Evolutionary conservation across 805 yeast species (phyloP).

Genomic region (Candida gorgasii): DNA sequence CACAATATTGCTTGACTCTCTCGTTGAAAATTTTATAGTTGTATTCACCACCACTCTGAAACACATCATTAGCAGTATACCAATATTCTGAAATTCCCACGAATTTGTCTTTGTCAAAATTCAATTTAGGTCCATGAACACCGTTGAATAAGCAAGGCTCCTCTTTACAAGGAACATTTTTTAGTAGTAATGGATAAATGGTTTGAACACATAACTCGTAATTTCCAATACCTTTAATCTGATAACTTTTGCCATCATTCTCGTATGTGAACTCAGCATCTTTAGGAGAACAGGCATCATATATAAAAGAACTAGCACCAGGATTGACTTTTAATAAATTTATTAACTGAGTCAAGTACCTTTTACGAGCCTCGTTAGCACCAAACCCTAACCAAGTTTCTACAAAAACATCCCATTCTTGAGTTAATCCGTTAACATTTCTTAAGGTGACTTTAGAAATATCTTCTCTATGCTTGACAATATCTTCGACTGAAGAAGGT

Average conservation of each 20-base stretch:
- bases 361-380: constrained; percentile 85
- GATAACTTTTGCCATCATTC: constrained; percentile 48
- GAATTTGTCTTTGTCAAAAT: constrained; percentile 76
- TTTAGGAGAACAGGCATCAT: constrained; percentile 81
- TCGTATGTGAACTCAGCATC: constrained; percentile 53
- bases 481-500: constrained; percentile 61
- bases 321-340: constrained; percentile 23
- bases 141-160: constrained; percentile 94
- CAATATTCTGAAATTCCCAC: constrained; percentile 96
- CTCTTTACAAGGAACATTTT: constrained; percentile 79
- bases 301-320: constrained; percentile 23
- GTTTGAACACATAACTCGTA: constrained; percentile 70
- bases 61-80: constrained; percentile 94
- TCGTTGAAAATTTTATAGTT: constrained; percentile 69
- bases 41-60: constrained; percentile 85
- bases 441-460: constrained; percentile 56
- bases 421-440: constrained; percentile 67
- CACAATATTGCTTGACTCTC: constrained; percentile 72
- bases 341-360: constrained; percentile 65
- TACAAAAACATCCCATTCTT: constrained; percentile 84
- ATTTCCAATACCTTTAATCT: constrained; percentile 74
- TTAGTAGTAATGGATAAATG: constrained; percentile 74
- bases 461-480: constrained; percentile 38
- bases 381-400: constrained; percentile 98
- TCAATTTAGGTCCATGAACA: constrained; percentile 87